A percentile compares a stretch with the other conserved stretches of the same genome.
Evolutionary conservation across 2,329 filamentous ascomycete species (phyloP).

Genomic region (Stenocarpella maydis): DNA sequence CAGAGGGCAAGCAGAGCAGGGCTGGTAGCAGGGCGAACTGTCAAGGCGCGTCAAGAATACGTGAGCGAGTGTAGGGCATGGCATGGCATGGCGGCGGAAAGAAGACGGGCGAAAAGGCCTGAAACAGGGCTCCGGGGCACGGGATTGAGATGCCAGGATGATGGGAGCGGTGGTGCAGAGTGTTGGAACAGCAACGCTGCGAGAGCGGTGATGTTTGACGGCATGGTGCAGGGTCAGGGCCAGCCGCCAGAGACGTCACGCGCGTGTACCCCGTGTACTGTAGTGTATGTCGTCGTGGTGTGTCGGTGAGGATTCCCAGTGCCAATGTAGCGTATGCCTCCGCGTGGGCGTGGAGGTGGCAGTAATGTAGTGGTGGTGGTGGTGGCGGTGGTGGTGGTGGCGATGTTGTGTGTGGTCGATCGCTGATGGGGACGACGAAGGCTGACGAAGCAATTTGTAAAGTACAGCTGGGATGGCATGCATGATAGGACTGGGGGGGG

Average conservation of each 20-base stretch:
- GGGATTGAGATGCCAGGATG: too few relatives aligned
- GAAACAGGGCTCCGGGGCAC: conserved; percentile 11
- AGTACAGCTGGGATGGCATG: neutral
- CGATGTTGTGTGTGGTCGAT: neutral
- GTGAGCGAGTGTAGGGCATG: too few relatives aligned
- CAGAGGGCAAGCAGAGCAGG: too few relatives aligned
- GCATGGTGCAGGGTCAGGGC: neutral
- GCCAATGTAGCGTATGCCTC: too few relatives aligned
- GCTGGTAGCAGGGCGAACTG: too few relatives aligned
- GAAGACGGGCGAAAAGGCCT: neutral
- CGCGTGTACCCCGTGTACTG: too few relatives aligned
- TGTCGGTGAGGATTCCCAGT: too few relatives aligned
- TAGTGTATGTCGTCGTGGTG: too few relatives aligned
- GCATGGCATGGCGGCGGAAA: neutral
- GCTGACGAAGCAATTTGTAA: conserved; percentile 26
- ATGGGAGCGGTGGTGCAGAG: too few relatives aligned
- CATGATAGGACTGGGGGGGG: conserved; percentile 21
- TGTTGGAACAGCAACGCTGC: conserved; percentile 6
- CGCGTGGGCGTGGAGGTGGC: too few relatives aligned
- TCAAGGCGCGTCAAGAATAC: too few relatives aligned
- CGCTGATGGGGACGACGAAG: neutral
- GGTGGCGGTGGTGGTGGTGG: neutral
- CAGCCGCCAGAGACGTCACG: neutral
- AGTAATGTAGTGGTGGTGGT: neutral
- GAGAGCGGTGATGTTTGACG: neutral